Base-by-base conservation (phyloP, 371 early-diverging fungal genomes). In the Coelomomyces lativittatus region DNA sequence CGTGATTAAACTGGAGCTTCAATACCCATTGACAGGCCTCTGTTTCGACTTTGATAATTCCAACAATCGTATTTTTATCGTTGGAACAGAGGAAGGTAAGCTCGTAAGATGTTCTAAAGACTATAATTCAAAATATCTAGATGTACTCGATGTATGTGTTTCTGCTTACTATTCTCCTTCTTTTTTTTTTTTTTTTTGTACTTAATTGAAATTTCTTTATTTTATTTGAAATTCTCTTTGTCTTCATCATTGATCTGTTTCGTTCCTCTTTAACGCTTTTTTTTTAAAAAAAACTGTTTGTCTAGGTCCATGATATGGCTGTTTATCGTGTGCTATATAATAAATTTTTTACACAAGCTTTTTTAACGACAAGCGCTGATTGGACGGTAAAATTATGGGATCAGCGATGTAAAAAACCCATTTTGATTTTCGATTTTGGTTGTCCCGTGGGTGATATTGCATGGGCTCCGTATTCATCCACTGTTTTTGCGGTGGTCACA, bases 361-460 rank as follows among this genome's bases (percentile, higher is more conserved):
- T 74, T 52, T 47, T 72, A 5, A 64, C 75, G 11, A 64, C 67
- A 4, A 56, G 57, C 24, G 67, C 66, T 0, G 75, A 74, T 44
- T 74, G 75, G 75, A 72, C 73, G 0, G 70, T 74, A 3, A 67
- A 70, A 49, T 54, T 74, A 28, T 74, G 75, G 75, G 68, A 74
- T 48, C 66, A 70, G 49, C n/a, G 8, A 2, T 35, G 19, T 0
- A 17, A 17, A 32, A 65, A 64, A 41, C 62, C 75, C 0, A 50
- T 69, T 25, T 55, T 63, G 55, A 56, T 62, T 17, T 74, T 72
- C 52, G 75, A 74, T 39, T 50, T 74, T 37, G 58, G 56, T 46
- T 54, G 61, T 19, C 51, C 63, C 21, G 70, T 72, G n/a, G 67
- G 70, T 25, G 70, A 70, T 35, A 57, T 74, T 21, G 70, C 67